Conservation (phyloP, 2,329 filamentous ascomycete species). For the Diaporthe nobilis region DNA sequence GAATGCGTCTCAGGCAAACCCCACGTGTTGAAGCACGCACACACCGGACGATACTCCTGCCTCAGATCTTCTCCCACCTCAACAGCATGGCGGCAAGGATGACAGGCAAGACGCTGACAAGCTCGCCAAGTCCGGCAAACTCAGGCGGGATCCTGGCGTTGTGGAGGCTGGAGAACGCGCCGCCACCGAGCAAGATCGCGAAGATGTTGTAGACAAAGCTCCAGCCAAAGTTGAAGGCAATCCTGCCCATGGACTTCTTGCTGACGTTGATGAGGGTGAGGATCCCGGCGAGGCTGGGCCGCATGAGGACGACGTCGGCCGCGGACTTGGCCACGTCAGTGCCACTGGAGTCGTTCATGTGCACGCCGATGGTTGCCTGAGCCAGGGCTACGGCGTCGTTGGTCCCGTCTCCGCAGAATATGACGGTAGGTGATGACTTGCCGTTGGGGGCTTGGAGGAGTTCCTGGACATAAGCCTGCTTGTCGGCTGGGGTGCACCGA, state of each 20-base stretch:
- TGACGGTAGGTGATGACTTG: conserved; percentile 56
- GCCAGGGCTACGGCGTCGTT: conserved; percentile 83
- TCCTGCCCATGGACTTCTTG: conserved; percentile 59
- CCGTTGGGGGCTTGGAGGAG: conserved; percentile 49
- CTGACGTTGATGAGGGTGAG: conserved; percentile 70
- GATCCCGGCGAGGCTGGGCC: conserved; percentile 68
- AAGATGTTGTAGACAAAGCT: conserved; percentile 78
- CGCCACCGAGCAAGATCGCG: conserved; percentile 76
- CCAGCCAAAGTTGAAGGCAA: conserved; percentile 80
- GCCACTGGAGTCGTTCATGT: conserved; percentile 68
- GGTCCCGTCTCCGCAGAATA: conserved; percentile 84
- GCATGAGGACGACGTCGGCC: conserved; percentile 78
- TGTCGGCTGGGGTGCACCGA: conserved; percentile 61
- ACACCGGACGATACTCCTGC: background rate
- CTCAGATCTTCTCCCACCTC: conserved; percentile 55
- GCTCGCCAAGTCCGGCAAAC: conserved; percentile 79
- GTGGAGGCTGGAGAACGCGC: conserved; percentile 67
- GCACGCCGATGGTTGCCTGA: conserved; percentile 78
- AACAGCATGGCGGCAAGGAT: conserved; percentile 69
- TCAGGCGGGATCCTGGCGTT: conserved; percentile 65
- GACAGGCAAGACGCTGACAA: conserved; percentile 82
- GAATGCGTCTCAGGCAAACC: background rate
- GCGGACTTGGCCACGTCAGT: conserved; percentile 77
- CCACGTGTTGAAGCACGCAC: background rate
- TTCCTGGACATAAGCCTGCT: conserved; percentile 59